Evolutionary conservation across 2,329 filamentous ascomycete species (phyloP), one percentile per base, ranked within the genome.

Genomic region (Pseudogymnoascus sp.): DNA sequence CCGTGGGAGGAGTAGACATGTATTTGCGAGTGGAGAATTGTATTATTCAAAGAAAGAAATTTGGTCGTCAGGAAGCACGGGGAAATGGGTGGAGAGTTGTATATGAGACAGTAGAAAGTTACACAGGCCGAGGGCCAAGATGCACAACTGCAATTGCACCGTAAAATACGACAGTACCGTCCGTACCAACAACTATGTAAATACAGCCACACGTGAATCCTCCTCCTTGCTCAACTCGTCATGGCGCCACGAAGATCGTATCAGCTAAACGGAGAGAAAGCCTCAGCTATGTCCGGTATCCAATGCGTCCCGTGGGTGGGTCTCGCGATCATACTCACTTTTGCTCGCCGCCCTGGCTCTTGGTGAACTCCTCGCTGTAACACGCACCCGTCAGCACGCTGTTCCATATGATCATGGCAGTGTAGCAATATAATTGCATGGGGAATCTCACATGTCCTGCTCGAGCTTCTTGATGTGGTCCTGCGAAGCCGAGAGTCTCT

Each of bases 381-480:
- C 63, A 33, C 5, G 8, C 5, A 21, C n/a, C 7, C n/a, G 44
- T 41, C 29, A 35, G 9, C 51, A 60, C 58, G 59, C 15, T 21
- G 15, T 59, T 15, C 21, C 17, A 9, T 59, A 38, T 35, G 17
- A 13, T 5, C 10, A 13, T 44, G n/a, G 41, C 21, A 21, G 21
- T 21, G 12, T 25, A 39, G 29, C 25, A 36, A 44, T 61, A 31
- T 15, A 4, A 4, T 39, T 38, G 55, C 9, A 29, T 58, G 51
- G 21, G 58, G 33, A 58, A 61, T 78, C 88, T 73, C 78, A 94
- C 91, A 96, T 92, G 83, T 95, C 90, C 72, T 89, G 84, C 71
- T 91, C 87, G 66, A 97, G 85, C 75, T 92, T 88, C 73, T 93
- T 81, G 68, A 97, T 85, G 80, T 96, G 91, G 68, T 86, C 79